Evolutionary conservation across 768 basidiomycete genomes (phyloP).

Genomic region (Kondoa subrosea): DNA sequence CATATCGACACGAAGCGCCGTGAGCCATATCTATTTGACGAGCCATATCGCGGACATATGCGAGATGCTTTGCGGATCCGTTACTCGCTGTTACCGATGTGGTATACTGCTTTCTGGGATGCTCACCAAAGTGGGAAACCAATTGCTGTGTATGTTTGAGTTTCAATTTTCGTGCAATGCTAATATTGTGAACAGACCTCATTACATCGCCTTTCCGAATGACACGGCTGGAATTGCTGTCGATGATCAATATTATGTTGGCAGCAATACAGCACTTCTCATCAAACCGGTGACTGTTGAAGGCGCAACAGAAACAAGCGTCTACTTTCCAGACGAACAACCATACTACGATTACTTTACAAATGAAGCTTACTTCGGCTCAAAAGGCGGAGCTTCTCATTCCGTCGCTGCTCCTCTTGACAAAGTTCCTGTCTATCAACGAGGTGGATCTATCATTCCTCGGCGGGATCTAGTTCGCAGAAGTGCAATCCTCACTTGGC

Average conservation of each 20-base stretch:
- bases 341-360: constrained; percentile 92
- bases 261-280: constrained; percentile 58
- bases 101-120: constrained; percentile 96
- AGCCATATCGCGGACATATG: constrained; percentile 71
- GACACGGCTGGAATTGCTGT: constrained; percentile 69
- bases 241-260: constrained; percentile 89
- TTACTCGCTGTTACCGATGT: constrained; percentile 72
- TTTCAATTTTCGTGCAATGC: background rate
- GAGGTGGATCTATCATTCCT: constrained; percentile 75
- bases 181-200: constrained; percentile 47
- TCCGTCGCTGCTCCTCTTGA: constrained; percentile 64
- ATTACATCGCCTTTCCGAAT: constrained; percentile 82
- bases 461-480: constrained; percentile 75
- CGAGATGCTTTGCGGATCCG: constrained; percentile 61
- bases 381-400: constrained; percentile 46
- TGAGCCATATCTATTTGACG: constrained; percentile 80
- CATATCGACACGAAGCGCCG: constrained; percentile 95
- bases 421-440: constrained; percentile 67
- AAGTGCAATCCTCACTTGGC: constrained; percentile 68
- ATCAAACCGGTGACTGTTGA: constrained; percentile 75
- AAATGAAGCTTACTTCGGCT: constrained; percentile 39
- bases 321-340: constrained; percentile 78
- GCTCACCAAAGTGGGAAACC: constrained; percentile 65
- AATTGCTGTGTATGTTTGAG: constrained; percentile 46
- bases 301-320: constrained; percentile 48